Evolutionary conservation across 495 filamentous ascomycete genomes (phyloP), one percentile per base, ranked within the genome.

Genomic region (Talaromyces wortmannii): DNA sequence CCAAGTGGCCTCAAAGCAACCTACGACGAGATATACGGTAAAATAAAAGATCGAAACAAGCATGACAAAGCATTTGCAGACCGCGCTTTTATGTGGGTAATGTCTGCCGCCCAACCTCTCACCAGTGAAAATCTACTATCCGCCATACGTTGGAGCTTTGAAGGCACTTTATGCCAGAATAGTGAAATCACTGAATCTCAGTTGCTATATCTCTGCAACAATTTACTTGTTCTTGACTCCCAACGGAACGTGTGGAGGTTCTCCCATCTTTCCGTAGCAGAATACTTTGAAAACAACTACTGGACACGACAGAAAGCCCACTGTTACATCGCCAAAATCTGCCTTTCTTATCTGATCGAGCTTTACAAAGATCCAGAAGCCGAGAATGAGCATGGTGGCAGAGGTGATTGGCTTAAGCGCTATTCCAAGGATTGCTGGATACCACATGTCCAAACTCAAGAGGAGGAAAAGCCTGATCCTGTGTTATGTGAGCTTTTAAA

Each of bases 1-100:
- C 71, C 71, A 0, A 52, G 36, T 6, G 55, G 47, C 52, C 64
- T 73, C 0, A 53, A 67, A 45, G 58, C 52, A 11, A 59, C 70
- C 44, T 74, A 74, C 47, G 65, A 72, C 18, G 67, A 71, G 53
- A 65, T 67, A 3, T 69, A 65, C 49, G 46, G 45, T 7, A 56
- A 58, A 11, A 64, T 61, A 17, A 51, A 60, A 50, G 40, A 18
- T 17, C 40, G 57, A 23, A 57, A 52, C 11, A 61, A 61, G 40
- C n/a, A 52, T 30, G 66, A 70, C 29, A 48, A 59, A 52, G 43
- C 44, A 4, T 23, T 67, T n/a, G 57, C 64, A 16, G 55, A 65
- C 16, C 68, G 68, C 18, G 71, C 71, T 12, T 59, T 73, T 36
- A 45, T 58, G 45, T 74, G 68, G 71, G 64, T 67, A 11, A 68